Evolutionary conservation across 2,329 filamentous ascomycete species (phyloP).

Genomic region (Cladosporium velox): DNA sequence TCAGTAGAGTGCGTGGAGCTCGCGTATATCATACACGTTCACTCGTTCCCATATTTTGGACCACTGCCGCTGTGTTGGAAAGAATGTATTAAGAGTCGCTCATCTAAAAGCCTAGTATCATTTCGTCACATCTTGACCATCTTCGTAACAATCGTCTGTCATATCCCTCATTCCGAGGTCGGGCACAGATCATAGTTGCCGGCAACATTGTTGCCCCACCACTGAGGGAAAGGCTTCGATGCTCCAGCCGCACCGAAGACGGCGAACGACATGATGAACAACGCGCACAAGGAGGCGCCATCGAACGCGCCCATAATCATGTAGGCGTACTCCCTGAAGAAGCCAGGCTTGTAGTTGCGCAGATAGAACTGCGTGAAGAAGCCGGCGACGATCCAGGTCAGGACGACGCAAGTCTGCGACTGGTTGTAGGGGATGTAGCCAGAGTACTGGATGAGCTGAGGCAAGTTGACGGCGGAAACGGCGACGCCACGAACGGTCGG

Average conservation of each 20-base stretch:
- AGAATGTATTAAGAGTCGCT: not conserved
- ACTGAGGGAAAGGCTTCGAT: conserved; percentile 50
- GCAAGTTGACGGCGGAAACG: conserved; percentile 50
- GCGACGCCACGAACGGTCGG: conserved; percentile 46
- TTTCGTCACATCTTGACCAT: not conserved
- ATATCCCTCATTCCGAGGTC: not conserved
- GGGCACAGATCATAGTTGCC: conserved; percentile 56
- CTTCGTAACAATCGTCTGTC: not conserved
- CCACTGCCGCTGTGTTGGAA: not conserved
- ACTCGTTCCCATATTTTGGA: not conserved
- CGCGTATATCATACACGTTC: not conserved
- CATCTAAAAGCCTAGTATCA: not conserved
- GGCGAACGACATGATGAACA: conserved; percentile 59
- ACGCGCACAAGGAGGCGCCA: conserved; percentile 50
- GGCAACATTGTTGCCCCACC: conserved; percentile 57
- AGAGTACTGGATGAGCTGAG: conserved; percentile 57
- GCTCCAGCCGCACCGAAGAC: conserved; percentile 49
- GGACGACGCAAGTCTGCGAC: conserved; percentile 58
- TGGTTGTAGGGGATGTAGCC: conserved; percentile 59
- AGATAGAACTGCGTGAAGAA: conserved; percentile 57
- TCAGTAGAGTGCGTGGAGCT: not conserved
- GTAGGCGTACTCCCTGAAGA: conserved; percentile 59
- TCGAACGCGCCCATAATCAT: conserved; percentile 45
- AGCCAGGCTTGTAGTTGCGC: conserved; percentile 53
- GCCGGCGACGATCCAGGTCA: conserved; percentile 46